Base-by-base conservation (phyloP, 2,329 filamentous ascomycete species). In the Ophiostoma angusticollis region DNA sequence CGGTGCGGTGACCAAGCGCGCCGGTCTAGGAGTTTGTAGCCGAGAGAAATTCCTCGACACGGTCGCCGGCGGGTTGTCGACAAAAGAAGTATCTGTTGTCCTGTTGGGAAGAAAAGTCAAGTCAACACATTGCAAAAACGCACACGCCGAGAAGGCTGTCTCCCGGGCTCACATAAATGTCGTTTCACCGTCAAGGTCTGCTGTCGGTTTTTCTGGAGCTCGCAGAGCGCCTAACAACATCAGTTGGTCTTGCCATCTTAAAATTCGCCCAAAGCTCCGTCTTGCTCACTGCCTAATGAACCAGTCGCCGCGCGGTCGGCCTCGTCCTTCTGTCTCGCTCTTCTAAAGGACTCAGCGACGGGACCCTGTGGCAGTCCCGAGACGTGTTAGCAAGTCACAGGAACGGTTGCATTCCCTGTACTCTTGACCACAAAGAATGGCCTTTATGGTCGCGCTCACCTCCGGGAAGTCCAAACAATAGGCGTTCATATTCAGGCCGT, bases 401-500 rank as follows among this genome's bases (percentile, higher is more conserved):
- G n/a, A n/a, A n/a, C n/a, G n/a, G n/a, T n/a, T n/a, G n/a, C n/a
- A n/a, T n/a, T n/a, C n/a, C n/a, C n/a, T n/a, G n/a, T n/a, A n/a
- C n/a, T n/a, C n/a, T n/a, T n/a, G n/a, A n/a, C n/a, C n/a, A n/a
- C n/a, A n/a, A n/a, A n/a, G n/a, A n/a, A n/a, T 27, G 5, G 4
- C 14, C 14, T 17, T 5, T 19, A 23, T 13, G n/a, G n/a, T 9
- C 7, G n/a, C 21, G 14, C 36, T 18, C 62, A 86, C 86, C 74
- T 98, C 91, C 0, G 86, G 84, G 48, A 95, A 98, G 58, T 98
- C 91, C 23, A 96, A 87, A 58, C 89, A 96, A 57, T 96, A 98
- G 1, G 91, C 91, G 59, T 95, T 96, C 87, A 98, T 95, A 55
- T 96, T 96, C 56, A 98, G 60, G 2, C 91, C 91, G 52, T 96